phyloP scores from a whole-genome alignment of 2,329 filamentous ascomycete species.

The Epichloe gansuensis region DNA sequence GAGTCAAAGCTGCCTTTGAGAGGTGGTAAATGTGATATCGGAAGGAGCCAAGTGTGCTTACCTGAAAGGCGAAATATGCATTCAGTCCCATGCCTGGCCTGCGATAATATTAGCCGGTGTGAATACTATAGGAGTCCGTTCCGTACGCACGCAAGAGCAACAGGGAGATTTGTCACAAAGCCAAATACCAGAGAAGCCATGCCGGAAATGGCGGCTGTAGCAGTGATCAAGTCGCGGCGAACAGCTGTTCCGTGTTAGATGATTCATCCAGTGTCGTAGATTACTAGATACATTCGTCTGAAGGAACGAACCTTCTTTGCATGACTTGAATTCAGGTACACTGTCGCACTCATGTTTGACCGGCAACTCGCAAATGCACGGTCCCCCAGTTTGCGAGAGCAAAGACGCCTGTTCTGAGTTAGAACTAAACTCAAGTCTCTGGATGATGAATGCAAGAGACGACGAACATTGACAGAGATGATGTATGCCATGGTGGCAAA shows the following conservation, averaged over 20 bases:
- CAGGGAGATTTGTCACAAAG: slow-evolving; percentile 65
- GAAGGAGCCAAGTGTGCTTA: slow-evolving; percentile 1
- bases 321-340: slow-evolving; percentile 29
- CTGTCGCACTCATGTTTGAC: slow-evolving; percentile 35
- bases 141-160: slow-evolving; percentile 23
- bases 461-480: slow-evolving; percentile 54
- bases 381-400: slow-evolving; percentile 62
- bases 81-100: slow-evolving; percentile 57
- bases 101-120: slow-evolving; percentile 4
- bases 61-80: slow-evolving; percentile 53
- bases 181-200: slow-evolving; percentile 67
- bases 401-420: slow-evolving; percentile 46
- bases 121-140: not conserved
- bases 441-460: not conserved
- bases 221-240: slow-evolving; percentile 67
- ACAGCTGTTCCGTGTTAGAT: slow-evolving; percentile 30
- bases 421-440: not conserved
- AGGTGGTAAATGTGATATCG: not conserved
- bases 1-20: not conserved
- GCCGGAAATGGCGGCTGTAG: slow-evolving; percentile 68
- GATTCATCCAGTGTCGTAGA: not conserved
- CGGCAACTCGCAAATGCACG: slow-evolving; percentile 49
- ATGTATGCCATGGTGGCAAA: slow-evolving; percentile 79
- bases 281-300: too few relatives aligned
- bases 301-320: slow-evolving; percentile 30